Percentiles rank a stretch among this genome's conserved stretches.
phyloP scores from a whole-genome alignment of 192 early-diverging fungal genomes.

The Cetraspora pellucida region DNA sequence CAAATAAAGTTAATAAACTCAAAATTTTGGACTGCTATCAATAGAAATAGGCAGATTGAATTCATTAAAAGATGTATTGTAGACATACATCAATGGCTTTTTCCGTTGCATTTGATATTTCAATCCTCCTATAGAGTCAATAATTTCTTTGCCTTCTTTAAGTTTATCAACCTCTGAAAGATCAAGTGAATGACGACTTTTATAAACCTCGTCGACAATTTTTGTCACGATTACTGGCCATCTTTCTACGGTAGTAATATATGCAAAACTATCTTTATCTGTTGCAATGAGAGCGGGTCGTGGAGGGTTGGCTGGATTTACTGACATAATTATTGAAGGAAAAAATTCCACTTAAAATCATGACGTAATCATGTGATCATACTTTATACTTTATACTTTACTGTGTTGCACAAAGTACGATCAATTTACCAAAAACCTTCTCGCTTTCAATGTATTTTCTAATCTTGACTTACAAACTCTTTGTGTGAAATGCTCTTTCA shows the following conservation, averaged over 20 bases:
- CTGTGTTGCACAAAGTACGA: too few relatives aligned
- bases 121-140: slow-evolving; percentile 63
- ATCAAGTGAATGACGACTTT: slow-evolving; percentile 47
- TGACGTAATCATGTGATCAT: too few relatives aligned
- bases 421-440: too few relatives aligned
- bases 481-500: background rate
- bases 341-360: too few relatives aligned
- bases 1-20: background rate
- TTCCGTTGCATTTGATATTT: slow-evolving; percentile 76
- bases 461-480: too few relatives aligned
- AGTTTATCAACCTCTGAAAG: slow-evolving; percentile 40
- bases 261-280: slow-evolving; percentile 74
- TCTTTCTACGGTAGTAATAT: slow-evolving; percentile 70
- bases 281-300: slow-evolving; percentile 62
- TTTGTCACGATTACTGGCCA: slow-evolving; percentile 85
- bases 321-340: too few relatives aligned
- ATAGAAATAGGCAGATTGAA: background rate
- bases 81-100: slow-evolving; percentile 51
- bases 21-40: background rate
- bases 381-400: too few relatives aligned
- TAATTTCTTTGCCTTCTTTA: slow-evolving; percentile 70
- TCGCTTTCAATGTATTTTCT: too few relatives aligned
- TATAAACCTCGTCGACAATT: slow-evolving; percentile 72
- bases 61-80: background rate
- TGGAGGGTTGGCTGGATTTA: slow-evolving; percentile 49